A percentile compares a stretch with the other conserved stretches of the same genome.
Evolutionary conservation across 306 rosid species (phyloP).

Genomic region (Cucurbita ficifolia): DNA sequence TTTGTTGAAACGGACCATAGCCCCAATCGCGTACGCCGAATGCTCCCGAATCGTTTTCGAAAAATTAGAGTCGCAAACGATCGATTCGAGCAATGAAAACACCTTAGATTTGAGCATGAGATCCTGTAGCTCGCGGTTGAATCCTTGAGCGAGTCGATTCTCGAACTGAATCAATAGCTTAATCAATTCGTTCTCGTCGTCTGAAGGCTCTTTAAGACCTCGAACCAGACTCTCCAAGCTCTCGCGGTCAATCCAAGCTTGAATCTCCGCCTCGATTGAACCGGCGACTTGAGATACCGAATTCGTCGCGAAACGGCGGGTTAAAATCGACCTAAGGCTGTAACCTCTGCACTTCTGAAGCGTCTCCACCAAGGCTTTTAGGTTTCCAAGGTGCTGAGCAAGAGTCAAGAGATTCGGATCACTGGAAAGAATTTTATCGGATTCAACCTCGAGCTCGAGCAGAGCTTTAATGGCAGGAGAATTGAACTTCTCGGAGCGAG

Average conservation of each 20-base stretch:
- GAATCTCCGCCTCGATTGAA: constrained; percentile 57
- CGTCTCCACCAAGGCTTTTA: constrained; percentile 37
- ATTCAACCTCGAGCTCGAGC: constrained; percentile 53
- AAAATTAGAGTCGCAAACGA: constrained; percentile 26
- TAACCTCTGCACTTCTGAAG: constrained; percentile 13
- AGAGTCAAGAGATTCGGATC: constrained; percentile 41
- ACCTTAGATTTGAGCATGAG: constrained; percentile 45
- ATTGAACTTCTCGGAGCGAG: constrained; percentile 24
- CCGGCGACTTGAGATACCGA: constrained; percentile 54
- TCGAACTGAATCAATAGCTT: constrained; percentile 36
- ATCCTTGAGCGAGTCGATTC: constrained; percentile 43
- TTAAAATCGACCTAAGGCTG: constrained; percentile 34
- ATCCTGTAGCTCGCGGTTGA: constrained; percentile 56
- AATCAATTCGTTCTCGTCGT: constrained; percentile 18
- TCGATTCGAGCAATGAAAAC: constrained; percentile 28
- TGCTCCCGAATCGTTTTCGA: constrained; percentile 34
- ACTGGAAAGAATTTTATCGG: constrained; percentile 43
- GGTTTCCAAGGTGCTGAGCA: constrained; percentile 40
- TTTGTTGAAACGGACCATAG: constrained; percentile 60
- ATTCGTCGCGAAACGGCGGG: constrained; percentile 47
- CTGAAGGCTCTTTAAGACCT: constrained; percentile 7
- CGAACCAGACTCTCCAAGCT: constrained; percentile 24
- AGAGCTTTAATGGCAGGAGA: constrained; percentile 68
- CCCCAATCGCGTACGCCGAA: constrained; percentile 27
- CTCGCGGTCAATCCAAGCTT: constrained; percentile 82